Conservation (phyloP, 2,329 filamentous ascomycete species). For the Diaporthe aspalathi region DNA sequence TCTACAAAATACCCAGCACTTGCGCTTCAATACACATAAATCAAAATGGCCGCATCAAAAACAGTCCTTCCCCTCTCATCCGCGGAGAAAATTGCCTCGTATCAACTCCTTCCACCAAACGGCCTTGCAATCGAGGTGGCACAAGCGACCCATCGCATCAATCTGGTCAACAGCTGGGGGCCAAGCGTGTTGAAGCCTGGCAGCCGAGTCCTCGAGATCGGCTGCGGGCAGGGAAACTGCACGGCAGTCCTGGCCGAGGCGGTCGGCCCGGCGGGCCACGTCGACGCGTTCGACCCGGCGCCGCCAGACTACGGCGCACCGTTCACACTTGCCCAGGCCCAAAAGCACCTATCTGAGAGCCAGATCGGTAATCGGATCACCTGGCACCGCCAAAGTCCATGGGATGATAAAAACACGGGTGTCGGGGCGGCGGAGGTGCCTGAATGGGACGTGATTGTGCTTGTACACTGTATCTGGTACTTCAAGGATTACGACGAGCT, state of each 20-base stretch:
- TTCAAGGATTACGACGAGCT: constrained; percentile 56
- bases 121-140: constrained; percentile 8
- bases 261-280: constrained; percentile 55
- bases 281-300: constrained; percentile 66
- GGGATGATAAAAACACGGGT: constrained; percentile 48
- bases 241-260: constrained; percentile 64
- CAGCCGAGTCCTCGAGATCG: constrained; percentile 64
- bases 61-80: background rate
- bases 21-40: too few relatives aligned
- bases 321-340: constrained; percentile 61
- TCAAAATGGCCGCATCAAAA: background rate
- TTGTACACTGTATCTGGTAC: constrained; percentile 66
- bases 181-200: constrained; percentile 48
- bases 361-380: constrained; percentile 55
- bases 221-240: constrained; percentile 70
- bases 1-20: too few relatives aligned
- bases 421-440: constrained; percentile 30
- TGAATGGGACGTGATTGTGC: constrained; percentile 58
- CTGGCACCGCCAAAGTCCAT: constrained; percentile 54
- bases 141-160: constrained; percentile 50
- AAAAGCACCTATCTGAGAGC: constrained; percentile 55
- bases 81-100: constrained; percentile 31
- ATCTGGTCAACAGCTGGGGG: constrained; percentile 50
- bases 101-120: constrained; percentile 27
- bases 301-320: constrained; percentile 61